Conservation (phyloP, 2,329 filamentous ascomycete genomes). For the Paraphaeosphaeria minitans region DNA sequence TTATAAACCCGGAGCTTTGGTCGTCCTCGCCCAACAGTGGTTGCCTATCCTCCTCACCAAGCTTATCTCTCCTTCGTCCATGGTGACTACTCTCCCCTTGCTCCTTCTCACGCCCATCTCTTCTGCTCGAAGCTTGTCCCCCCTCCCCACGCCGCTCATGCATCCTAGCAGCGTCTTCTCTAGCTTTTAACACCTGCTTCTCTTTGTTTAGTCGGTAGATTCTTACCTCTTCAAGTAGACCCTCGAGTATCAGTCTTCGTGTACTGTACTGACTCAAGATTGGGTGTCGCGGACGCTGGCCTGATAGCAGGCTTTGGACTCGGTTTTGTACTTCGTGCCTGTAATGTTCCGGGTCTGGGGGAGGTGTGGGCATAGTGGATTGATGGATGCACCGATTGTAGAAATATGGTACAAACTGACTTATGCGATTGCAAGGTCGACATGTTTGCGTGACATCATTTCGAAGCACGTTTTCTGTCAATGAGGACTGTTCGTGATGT, state of each 20-base stretch:
- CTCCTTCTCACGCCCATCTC: neutral
- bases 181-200: slow-evolving; percentile 13
- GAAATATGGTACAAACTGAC: too few species aligned
- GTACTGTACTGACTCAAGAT: slow-evolving; percentile 17
- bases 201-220: slow-evolving; percentile 25
- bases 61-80: neutral
- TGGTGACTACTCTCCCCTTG: neutral
- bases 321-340: slow-evolving; percentile 21
- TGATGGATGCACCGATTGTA: neutral
- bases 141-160: neutral
- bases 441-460: too few species aligned
- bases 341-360: slow-evolving; percentile 7
- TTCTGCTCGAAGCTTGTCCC: neutral
- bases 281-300: slow-evolving; percentile 14
- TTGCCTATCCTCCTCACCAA: neutral
- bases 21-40: neutral
- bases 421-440: too few species aligned
- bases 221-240: slow-evolving; percentile 24
- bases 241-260: slow-evolving; percentile 24
- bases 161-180: slow-evolving; percentile 7
- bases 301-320: slow-evolving; percentile 21
- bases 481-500: neutral
- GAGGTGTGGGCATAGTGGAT: slow-evolving; percentile 7
- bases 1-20: slow-evolving; percentile 7
- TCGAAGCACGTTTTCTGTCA: too few species aligned